Evolutionary conservation across 257 asterid species (phyloP), one percentile per base, ranked within the genome.

Genomic region (Petunia secreta): DNA sequence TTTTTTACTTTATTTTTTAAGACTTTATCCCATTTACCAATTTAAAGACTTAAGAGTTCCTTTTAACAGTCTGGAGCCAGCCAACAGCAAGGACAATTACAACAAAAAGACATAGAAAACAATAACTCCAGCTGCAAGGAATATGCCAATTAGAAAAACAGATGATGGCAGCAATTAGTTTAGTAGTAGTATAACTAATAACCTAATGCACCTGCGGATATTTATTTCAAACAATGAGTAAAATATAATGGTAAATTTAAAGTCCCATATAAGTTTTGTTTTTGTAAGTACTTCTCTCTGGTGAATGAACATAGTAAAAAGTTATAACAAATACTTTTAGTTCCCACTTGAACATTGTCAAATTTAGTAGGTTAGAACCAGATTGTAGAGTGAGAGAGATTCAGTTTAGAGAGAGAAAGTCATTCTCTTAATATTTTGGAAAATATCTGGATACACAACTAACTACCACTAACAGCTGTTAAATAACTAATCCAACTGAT

Each of bases 1-100:
- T n/a, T n/a, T n/a, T n/a, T n/a, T n/a, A n/a, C n/a, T n/a, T n/a
- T n/a, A n/a, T n/a, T n/a, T n/a, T n/a, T n/a, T n/a, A n/a, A n/a
- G n/a, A n/a, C n/a, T n/a, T n/a, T n/a, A n/a, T n/a, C n/a, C n/a
- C n/a, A n/a, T n/a, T n/a, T n/a, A n/a, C n/a, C n/a, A n/a, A n/a
- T n/a, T n/a, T n/a, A n/a, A n/a, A n/a, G n/a, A n/a, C n/a, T n/a
- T n/a, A n/a, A n/a, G n/a, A n/a, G n/a, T n/a, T n/a, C n/a, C n/a
- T n/a, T n/a, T n/a, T n/a, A 71, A 71, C 44, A 48, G 77, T 48
- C 77, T 71, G 77, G 76, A 5, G 77, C 60, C 77, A 71, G 77
- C 60, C 44, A 34, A 71, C 44, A 71, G 34, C 0, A 71, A 71
- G 77, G 77, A 71, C 60, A 71, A 71, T 34, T 71, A 48, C 60